phyloP scores from a whole-genome alignment of 768 basidiomycete genomes.

The Pseudohyphozyma bogoriensis region DNA sequence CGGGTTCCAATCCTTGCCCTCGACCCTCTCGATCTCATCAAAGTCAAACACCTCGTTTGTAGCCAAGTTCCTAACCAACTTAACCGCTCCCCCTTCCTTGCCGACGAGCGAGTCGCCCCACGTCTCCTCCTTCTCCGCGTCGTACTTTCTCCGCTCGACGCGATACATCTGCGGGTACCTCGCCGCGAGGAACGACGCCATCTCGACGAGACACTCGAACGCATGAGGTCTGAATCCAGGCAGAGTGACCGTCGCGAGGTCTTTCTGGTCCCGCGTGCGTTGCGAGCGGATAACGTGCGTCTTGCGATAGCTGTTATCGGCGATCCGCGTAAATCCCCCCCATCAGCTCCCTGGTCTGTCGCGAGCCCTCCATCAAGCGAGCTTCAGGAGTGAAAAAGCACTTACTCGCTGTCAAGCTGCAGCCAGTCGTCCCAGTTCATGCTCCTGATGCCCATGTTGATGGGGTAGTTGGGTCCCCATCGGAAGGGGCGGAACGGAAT shows the following conservation, averaged over 20 bases:
- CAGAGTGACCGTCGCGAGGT: constrained; percentile 46
- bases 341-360: too few relatives aligned
- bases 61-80: constrained; percentile 3
- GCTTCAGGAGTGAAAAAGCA: constrained; percentile 17
- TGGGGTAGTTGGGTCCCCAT: neutral
- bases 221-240: constrained; percentile 42
- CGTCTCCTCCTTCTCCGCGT: constrained; percentile 14
- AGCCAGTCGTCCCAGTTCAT: constrained; percentile 5
- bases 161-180: constrained; percentile 54
- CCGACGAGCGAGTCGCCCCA: constrained; percentile 1
- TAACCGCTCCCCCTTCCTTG: neutral
- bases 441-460: neutral
- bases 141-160: constrained; percentile 42
- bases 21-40: constrained; percentile 48
- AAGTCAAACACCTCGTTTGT: constrained; percentile 41
- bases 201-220: constrained; percentile 42
- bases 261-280: constrained; percentile 49
- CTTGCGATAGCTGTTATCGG: neutral
- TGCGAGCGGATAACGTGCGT: constrained; percentile 45
- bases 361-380: too few relatives aligned
- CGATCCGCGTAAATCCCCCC: constrained; percentile 7
- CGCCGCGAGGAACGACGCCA: constrained; percentile 55
- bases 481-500: neutral
- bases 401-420: constrained; percentile 1
- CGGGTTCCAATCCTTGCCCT: constrained; percentile 41